phyloP scores from a whole-genome alignment of 2,329 filamentous ascomycete species.

The Elsinoe fawcettii region DNA sequence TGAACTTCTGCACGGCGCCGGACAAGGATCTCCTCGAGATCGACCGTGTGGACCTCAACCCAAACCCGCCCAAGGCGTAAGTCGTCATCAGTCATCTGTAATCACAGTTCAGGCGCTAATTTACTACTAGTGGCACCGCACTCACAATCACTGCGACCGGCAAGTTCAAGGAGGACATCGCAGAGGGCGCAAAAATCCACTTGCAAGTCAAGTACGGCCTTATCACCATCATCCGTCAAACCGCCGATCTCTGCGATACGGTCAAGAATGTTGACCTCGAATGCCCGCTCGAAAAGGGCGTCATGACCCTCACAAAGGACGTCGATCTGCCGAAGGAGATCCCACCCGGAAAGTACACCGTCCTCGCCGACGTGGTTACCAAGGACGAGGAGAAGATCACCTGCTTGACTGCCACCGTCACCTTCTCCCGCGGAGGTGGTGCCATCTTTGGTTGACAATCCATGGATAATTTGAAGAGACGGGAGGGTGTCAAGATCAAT shows the following conservation, averaged over 20 bases:
- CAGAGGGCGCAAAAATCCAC: constrained; percentile 70
- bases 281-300: constrained; percentile 79
- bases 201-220: constrained; percentile 89
- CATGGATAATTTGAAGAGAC: neutral
- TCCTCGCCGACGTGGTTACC: constrained; percentile 76
- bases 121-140: constrained; percentile 57
- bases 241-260: constrained; percentile 80
- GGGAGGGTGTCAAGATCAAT: constrained; percentile 6
- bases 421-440: constrained; percentile 45
- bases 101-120: constrained; percentile 12
- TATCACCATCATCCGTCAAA: constrained; percentile 77
- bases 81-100: constrained; percentile 1
- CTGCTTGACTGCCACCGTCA: constrained; percentile 70
- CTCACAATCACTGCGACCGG: constrained; percentile 75
- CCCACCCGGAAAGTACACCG: constrained; percentile 83
- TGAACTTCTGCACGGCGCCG: constrained; percentile 69
- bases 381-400: constrained; percentile 71
- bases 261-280: constrained; percentile 78
- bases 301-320: constrained; percentile 63
- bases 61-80: constrained; percentile 83
- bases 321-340: constrained; percentile 82
- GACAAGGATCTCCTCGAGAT: constrained; percentile 65
- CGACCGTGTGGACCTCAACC: constrained; percentile 67
- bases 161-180: constrained; percentile 62
- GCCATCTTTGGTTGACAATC: constrained; percentile 11